A percentile compares a stretch with the other conserved stretches of the same genome.
phyloP scores from a whole-genome alignment of 2,329 filamentous ascomycete genomes.

The Lithohypha guttulata region DNA sequence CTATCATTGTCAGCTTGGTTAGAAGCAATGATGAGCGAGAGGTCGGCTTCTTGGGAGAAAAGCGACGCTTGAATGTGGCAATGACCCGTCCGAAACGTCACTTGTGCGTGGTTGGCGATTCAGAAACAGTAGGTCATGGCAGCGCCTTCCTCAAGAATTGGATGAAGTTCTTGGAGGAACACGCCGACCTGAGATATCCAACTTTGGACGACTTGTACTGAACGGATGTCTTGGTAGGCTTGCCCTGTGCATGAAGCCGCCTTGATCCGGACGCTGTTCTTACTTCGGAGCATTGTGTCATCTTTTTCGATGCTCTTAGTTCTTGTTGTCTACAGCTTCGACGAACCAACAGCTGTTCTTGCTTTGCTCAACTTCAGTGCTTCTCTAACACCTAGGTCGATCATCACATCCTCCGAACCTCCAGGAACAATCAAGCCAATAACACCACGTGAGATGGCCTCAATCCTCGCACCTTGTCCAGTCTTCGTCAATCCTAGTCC shows the following conservation, averaged over 20 bases:
- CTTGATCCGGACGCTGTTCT: no score
- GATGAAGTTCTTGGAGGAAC: conserved; percentile 84
- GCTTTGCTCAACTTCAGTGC: conserved; percentile 10
- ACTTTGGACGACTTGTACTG: conserved; percentile 43
- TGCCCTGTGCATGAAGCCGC: no score
- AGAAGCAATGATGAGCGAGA: conserved; percentile 78
- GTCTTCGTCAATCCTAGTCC: conserved; percentile 13
- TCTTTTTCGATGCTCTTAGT: no score
- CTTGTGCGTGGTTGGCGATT: conserved; percentile 83
- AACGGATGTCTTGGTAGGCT: no score
- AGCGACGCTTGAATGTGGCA: conserved; percentile 83
- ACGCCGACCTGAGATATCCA: conserved; percentile 83
- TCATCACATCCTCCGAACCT: conserved; percentile 15
- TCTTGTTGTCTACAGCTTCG: conserved; percentile 1
- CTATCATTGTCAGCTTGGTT: conserved; percentile 85
- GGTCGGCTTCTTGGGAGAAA: conserved; percentile 88
- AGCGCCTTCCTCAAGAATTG: conserved; percentile 76
- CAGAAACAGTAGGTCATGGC: conserved; percentile 80
- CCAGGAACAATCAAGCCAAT: conserved; percentile 12
- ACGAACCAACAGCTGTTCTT: background rate
- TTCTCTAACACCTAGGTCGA: conserved; percentile 13
- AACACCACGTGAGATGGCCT: conserved; percentile 11
- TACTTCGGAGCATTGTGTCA: no score
- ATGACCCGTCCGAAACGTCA: conserved; percentile 93
- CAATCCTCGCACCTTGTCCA: conserved; percentile 12